Evolutionary conservation across 1,284 basidiomycete genomes (phyloP).

Genomic region (Athelia sp.): DNA sequence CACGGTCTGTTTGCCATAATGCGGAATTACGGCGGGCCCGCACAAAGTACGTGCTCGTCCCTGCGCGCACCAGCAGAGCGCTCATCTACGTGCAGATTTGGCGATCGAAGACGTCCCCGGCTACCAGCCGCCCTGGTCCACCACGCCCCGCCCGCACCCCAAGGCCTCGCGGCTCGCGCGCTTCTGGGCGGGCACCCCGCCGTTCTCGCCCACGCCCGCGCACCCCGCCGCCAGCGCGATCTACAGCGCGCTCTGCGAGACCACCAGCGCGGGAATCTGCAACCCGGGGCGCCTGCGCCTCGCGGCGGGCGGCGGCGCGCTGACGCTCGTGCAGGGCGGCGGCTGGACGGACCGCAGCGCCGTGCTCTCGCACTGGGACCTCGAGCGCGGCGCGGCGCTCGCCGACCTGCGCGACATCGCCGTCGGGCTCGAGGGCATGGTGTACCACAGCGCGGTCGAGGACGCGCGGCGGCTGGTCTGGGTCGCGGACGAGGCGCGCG

Average conservation of each 20-base stretch:
- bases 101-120: too few species aligned
- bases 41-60: too few species aligned
- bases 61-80: too few species aligned
- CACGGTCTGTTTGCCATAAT: too few species aligned
- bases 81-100: too few species aligned
- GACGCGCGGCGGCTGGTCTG: slow-evolving; percentile 23
- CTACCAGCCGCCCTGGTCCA: slow-evolving; percentile 11
- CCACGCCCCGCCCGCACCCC: slow-evolving; percentile 22
- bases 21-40: too few species aligned
- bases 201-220: slow-evolving; percentile 11
- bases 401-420: slow-evolving; percentile 5
- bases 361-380: slow-evolving; percentile 21
- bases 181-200: slow-evolving; percentile 19
- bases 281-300: slow-evolving; percentile 18
- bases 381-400: slow-evolving; percentile 12
- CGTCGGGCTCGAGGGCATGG: slow-evolving; percentile 13
- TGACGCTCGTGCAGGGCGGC: slow-evolving; percentile 21
- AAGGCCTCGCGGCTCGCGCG: slow-evolving; percentile 27
- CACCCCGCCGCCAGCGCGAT: slow-evolving; percentile 23
- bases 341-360: slow-evolving; percentile 34
- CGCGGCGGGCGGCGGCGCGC: slow-evolving; percentile 19
- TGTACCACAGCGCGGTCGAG: slow-evolving; percentile 15
- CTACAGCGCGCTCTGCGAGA: slow-evolving; percentile 33
- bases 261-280: slow-evolving; percentile 15
- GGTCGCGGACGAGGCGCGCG: slow-evolving; percentile 19